Base-by-base conservation (phyloP, 2,329 filamentous ascomycete genomes). In the Xylaria sp. region DNA sequence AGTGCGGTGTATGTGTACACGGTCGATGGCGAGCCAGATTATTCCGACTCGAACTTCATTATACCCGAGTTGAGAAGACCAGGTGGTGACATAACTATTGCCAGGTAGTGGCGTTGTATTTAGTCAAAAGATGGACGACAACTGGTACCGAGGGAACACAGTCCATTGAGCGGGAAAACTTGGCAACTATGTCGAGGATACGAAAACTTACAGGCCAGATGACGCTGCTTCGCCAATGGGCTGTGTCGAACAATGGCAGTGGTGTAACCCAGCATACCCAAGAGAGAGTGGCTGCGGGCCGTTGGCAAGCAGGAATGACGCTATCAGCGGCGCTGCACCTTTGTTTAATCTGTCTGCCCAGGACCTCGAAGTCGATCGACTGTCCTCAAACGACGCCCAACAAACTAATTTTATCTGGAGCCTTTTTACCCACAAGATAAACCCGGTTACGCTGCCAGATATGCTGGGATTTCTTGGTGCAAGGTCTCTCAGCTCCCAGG, bases 141-240 rank as follows among this genome's bases (percentile, higher is more conserved):
- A 65, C 1, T 75, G 73, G 73, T 75, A 75, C n/a, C 57, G 50
- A 12, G 69, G 64, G 2, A 73, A 55, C 1, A 20, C 13, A 1
- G 3, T 23, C 4, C 20, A 25, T 2, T n/a, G 15, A 1, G 13
- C 15, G 6, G 5, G 3, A 18, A 7, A 18, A 15, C 6, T 7
- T 18, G 13, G 6, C 6, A 39, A 13, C 5, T 6, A 23, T 25
- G 8, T 23, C 7, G 9, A 23, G 8, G 8, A 8, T 9, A 2
- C 2, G 15, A 25, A 10, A 44, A 13, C 7, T 2, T 73, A 72
- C 25, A 55, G 23, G 2, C 57, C 56, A 2, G 23, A 31, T 1
- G 59, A 70, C 3, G 69, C 72, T 10, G 72, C 72, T n/a, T 64
- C 56, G 4, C 72, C 72, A n/a, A 58, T 73, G 64, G 72, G 66